phyloP scores from a whole-genome alignment of 768 basidiomycete genomes.

The Galerina marginata region DNA sequence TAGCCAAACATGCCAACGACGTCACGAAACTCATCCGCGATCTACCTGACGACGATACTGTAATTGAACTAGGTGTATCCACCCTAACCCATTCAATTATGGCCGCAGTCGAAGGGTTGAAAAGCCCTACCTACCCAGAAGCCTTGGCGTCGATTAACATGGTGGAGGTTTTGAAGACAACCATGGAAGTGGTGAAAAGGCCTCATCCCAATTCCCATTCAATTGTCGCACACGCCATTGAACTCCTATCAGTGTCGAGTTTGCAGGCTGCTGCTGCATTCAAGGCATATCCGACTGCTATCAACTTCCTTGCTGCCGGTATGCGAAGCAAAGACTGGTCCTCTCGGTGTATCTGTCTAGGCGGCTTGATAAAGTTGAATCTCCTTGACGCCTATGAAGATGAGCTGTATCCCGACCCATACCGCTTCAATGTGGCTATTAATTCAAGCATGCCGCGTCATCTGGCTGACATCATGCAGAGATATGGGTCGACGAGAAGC shows the following conservation, averaged over 20 bases:
- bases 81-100: conserved; percentile 57
- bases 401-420: no score
- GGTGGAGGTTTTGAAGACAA: conserved; percentile 44
- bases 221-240: conserved; percentile 56
- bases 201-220: conserved; percentile 35
- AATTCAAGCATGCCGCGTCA: no score
- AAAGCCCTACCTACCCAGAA: conserved; percentile 41
- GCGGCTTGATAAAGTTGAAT: conserved; percentile 49
- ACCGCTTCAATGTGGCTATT: no score
- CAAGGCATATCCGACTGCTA: conserved; percentile 45
- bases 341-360: conserved; percentile 54
- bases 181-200: conserved; percentile 47
- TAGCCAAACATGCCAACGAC: conserved; percentile 48
- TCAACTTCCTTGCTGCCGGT: conserved; percentile 59
- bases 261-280: conserved; percentile 51
- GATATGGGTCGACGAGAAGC: no score
- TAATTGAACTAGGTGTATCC: conserved; percentile 55
- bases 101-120: conserved; percentile 48
- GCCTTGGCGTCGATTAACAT: conserved; percentile 48
- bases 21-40: conserved; percentile 55
- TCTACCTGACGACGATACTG: conserved; percentile 51
- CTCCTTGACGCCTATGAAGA: no score
- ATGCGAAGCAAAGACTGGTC: conserved; percentile 60
- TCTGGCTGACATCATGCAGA: no score
- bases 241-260: conserved; percentile 50